Percentiles rank a stretch among this genome's conserved stretches.
Conservation (phyloP, 306 rosid species). For the Cicer judaicum region DNA sequence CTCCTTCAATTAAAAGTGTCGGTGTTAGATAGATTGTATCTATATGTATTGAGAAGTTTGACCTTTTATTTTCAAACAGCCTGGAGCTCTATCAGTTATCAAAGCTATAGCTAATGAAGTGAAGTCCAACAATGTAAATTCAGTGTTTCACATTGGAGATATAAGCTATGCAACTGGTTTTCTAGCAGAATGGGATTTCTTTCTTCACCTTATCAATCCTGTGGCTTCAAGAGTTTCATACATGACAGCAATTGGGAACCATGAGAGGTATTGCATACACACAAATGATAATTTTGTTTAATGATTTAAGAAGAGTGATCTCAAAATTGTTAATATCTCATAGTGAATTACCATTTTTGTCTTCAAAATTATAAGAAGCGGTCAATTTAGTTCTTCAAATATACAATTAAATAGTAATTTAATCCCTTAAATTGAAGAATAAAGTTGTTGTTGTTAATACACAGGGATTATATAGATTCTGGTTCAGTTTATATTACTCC, state of each 20-base stretch:
- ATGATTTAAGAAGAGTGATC: too few species aligned
- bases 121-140: slow-evolving; percentile 54
- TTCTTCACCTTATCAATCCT: slow-evolving; percentile 66
- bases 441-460: neutral
- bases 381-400: too few species aligned
- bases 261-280: slow-evolving; percentile 70
- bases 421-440: neutral
- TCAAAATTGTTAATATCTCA: too few species aligned
- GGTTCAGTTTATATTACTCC: slow-evolving; percentile 66
- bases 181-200: slow-evolving; percentile 89
- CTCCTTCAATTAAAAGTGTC: neutral
- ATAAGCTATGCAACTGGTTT: slow-evolving; percentile 95
- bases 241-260: slow-evolving; percentile 96
- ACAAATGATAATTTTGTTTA: neutral
- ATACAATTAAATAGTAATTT: too few species aligned
- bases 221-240: slow-evolving; percentile 74
- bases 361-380: too few species aligned
- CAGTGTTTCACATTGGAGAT: slow-evolving; percentile 90
- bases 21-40: neutral
- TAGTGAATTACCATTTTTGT: too few species aligned
- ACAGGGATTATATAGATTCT: slow-evolving; percentile 69
- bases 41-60: slow-evolving; percentile 11
- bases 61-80: slow-evolving; percentile 51
- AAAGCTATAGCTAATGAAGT: slow-evolving; percentile 61
- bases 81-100: slow-evolving; percentile 83